Conservation (phyloP, 2,329 filamentous ascomycete species). For the Calonectria fujianensis region DNA sequence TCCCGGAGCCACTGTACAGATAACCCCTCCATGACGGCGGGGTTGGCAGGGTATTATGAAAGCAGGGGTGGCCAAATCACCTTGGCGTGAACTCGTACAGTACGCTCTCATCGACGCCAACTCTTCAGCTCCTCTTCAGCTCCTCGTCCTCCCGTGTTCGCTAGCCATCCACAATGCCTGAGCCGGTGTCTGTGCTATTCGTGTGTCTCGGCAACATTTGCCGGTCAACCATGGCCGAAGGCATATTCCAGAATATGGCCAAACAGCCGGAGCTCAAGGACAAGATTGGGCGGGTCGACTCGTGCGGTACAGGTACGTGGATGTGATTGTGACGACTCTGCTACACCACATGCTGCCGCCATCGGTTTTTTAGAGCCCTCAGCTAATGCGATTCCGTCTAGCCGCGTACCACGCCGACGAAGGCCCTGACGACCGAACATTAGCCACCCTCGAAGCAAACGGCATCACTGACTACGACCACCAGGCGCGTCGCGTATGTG, state of each 20-base stretch:
- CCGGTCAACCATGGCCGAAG: constrained; percentile 95
- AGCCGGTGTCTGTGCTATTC: constrained; percentile 85
- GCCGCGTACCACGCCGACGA: constrained; percentile 89
- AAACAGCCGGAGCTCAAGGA: constrained; percentile 76
- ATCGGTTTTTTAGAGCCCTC: not conserved
- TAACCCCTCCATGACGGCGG: constrained; percentile 54
- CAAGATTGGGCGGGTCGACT: constrained; percentile 83
- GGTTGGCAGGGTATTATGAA: constrained; percentile 49
- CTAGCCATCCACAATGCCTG: constrained; percentile 57
- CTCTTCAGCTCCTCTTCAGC: constrained; percentile 35
- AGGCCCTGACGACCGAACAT: constrained; percentile 87
- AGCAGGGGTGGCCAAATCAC: constrained; percentile 54
- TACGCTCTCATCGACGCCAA: constrained; percentile 44
- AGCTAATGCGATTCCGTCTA: constrained; percentile 54
- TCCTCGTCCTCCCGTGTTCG: constrained; percentile 29
- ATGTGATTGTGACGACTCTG: constrained; percentile 34
- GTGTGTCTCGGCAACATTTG: constrained; percentile 99
- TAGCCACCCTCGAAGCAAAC: constrained; percentile 83
- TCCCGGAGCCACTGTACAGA: constrained; percentile 20
- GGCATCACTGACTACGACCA: constrained; percentile 87
- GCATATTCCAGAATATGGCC: constrained; percentile 86
- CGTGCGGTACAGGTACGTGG: constrained; percentile 83
- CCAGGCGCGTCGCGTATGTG: constrained; percentile 81
- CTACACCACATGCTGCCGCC: constrained; percentile 12
- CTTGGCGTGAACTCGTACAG: constrained; percentile 49